Evolutionary conservation across 2,329 filamentous ascomycete species (phyloP), one percentile per base, ranked within the genome.

Genomic region (Fusarium tricinctum): DNA sequence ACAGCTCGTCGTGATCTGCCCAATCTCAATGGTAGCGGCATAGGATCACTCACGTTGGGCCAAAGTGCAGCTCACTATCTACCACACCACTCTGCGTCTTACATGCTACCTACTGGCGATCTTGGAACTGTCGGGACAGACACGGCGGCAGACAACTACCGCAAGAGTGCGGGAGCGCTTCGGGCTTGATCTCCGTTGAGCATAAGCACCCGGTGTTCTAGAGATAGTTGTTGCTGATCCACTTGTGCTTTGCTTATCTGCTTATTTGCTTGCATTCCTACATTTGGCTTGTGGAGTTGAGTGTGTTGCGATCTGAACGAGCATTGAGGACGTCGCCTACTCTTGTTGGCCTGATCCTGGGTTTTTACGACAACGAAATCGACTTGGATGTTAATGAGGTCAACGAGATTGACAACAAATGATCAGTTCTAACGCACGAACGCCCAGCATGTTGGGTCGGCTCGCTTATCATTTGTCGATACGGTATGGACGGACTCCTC

Each of bases 91-190:
- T 44, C 55, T 54, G 48, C 60, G 50, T 32, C 66, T 45, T 74
- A 74, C 63, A 68, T 72, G 54, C 32, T 70, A 39, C 59, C 69
- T 10, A 12, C 53, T 22, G 39, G 58, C 44, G 68, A 72, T 26
- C 51, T 66, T 53, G 70, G 50, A 22, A 56, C 49, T 8, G 53
- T 52, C 26, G 59, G 40, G 32, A 6, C 28, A 50, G 67, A 69
- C 33, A 49, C 51, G 26, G 39, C 38, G 8, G 15, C 40, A 28
- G 67, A 61, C 26, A 62, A 58, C 45, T 63, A 74, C 35, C 63
- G 63, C 60, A 74, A 73, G 68, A 48, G 55, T 46, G 60, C 55
- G 38, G 70, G 53, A 19, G 26, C 59, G 10, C 57, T 70, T 44
- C 62, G 69, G 61, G 57, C 48, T 48, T 70, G 58, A 54, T 19